Percentiles rank a stretch among this genome's conserved stretches.
phyloP scores from a whole-genome alignment of 129 eudicot species.

The Artemisia argyi region DNA sequence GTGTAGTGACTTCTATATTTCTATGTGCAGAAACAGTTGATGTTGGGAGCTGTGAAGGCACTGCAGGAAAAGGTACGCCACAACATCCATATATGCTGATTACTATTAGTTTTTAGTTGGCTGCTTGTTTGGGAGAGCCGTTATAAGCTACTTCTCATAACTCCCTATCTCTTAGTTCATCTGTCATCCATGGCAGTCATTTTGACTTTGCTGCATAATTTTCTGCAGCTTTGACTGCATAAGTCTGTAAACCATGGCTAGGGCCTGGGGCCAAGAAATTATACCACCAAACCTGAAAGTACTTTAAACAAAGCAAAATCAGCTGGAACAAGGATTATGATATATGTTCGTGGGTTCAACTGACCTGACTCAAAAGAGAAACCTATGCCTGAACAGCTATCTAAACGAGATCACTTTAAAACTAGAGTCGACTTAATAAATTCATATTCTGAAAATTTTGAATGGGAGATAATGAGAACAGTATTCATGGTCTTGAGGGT shows the following conservation, averaged over 20 bases:
- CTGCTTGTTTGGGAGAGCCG: too few relatives aligned
- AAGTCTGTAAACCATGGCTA: too few relatives aligned
- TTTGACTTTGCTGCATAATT: too few relatives aligned
- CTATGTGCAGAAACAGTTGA: constrained; percentile 24
- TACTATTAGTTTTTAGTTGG: too few relatives aligned
- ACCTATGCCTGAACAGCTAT: neutral
- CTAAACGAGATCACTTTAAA: neutral
- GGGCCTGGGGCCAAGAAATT: too few relatives aligned
- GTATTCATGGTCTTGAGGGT: too few relatives aligned
- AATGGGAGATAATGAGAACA: neutral
- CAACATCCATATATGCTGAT: neutral
- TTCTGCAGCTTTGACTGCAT: too few relatives aligned
- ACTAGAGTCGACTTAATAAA: neutral
- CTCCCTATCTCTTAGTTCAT: too few relatives aligned
- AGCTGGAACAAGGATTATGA: neutral
- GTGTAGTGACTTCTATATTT: neutral
- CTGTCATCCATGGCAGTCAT: too few relatives aligned
- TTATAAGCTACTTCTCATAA: too few relatives aligned
- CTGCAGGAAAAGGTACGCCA: constrained; percentile 28
- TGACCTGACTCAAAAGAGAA: neutral
- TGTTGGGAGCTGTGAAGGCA: constrained; percentile 24
- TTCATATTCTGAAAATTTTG: neutral
- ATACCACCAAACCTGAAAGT: too few relatives aligned
- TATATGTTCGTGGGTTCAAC: neutral
- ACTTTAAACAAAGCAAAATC: too few relatives aligned